Base-by-base conservation (phyloP, 2,329 filamentous ascomycete species). In the Cladorrhinum sp. region DNA sequence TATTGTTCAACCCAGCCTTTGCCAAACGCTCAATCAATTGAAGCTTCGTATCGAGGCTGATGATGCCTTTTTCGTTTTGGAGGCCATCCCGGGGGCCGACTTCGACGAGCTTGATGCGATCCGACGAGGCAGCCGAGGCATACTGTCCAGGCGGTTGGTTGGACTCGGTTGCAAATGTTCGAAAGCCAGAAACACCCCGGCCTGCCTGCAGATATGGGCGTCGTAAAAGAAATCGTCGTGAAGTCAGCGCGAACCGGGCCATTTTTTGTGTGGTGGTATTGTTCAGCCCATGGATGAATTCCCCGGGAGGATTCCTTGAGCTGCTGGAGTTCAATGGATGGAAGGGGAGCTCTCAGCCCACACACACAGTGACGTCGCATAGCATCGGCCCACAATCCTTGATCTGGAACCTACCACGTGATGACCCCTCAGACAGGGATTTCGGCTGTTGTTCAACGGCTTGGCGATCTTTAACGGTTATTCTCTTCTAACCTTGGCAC, bases 21-120 rank as follows among this genome's bases (percentile, higher is more conserved):
- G 86, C 84, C 63, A 96, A 77, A 62, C 84, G 79, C 66, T 87
- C 82, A 42, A 96, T 89, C 57, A 96, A 75, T 66, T 92, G 85
- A 59, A 94, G 83, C 74, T 96, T 96, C 2, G 87, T 92, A 6
- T 81, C 79, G 10, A 91, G 78, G 0, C 90, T 79, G 65, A 96
- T 88, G 26, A 80, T 80, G 65, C 79, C 84, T 76, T 89, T 90
- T 77, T 95, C 90, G 71, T 95, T 96, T 73, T 96, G 91, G 57
- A 96, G 77, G n/a, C 91, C 91, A 77, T 96, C 91, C 66, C 91
- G 82, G 33, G 91, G 91, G 8, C 90, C 91, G 64, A 96, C 91
- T 77, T 96, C 91, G 64, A 95, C 87, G 42, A 96, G 86, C 74
- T 80, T 82, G 63, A 86, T 81, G 62, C 70, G 73, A 69, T 57